Percentiles rank a stretch among this genome's conserved stretches.
Evolutionary conservation across 768 basidiomycete species (phyloP).

Genomic region (Russula compacta): DNA sequence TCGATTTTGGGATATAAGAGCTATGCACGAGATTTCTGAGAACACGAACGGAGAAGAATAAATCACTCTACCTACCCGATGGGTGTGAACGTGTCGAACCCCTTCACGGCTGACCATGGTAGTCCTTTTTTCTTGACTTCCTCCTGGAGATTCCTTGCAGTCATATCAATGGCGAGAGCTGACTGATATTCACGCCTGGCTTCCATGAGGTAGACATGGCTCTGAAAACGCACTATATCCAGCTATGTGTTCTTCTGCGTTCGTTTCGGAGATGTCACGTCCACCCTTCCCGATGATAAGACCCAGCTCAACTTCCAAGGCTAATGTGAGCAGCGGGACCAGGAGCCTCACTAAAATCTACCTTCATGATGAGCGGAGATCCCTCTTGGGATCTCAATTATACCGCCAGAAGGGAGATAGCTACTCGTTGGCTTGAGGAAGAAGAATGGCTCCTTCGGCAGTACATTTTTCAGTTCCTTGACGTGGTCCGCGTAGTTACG

Average conservation of each 20-base stretch:
- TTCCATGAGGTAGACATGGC: neutral
- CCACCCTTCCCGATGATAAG: slow-evolving; percentile 89
- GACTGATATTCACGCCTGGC: neutral
- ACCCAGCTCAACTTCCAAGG: slow-evolving; percentile 76
- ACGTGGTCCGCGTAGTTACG: slow-evolving; percentile 89
- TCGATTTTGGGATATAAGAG: slow-evolving; percentile 70
- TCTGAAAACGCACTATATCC: slow-evolving; percentile 65
- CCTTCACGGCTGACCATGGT: slow-evolving; percentile 97
- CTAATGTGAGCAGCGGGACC: neutral
- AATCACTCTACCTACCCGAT: slow-evolving; percentile 49
- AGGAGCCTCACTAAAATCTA: slow-evolving; percentile 23
- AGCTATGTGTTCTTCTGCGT: slow-evolving; percentile 73
- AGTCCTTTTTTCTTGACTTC: slow-evolving; percentile 85
- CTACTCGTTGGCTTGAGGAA: slow-evolving; percentile 95
- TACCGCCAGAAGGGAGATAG: slow-evolving; percentile 69
- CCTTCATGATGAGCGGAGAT: slow-evolving; percentile 89
- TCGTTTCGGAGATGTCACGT: slow-evolving; percentile 64
- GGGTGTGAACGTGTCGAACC: slow-evolving; percentile 94
- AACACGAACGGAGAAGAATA: neutral
- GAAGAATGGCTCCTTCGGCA: slow-evolving; percentile 95
- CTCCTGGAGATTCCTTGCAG: slow-evolving; percentile 91
- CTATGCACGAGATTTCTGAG: slow-evolving; percentile 29
- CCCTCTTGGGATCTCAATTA: slow-evolving; percentile 79
- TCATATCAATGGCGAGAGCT: slow-evolving; percentile 96
- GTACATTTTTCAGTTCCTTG: slow-evolving; percentile 82